Base-by-base conservation (phyloP, 1,139 yeast species). In the Sugiyamaella xylanicola region DNA sequence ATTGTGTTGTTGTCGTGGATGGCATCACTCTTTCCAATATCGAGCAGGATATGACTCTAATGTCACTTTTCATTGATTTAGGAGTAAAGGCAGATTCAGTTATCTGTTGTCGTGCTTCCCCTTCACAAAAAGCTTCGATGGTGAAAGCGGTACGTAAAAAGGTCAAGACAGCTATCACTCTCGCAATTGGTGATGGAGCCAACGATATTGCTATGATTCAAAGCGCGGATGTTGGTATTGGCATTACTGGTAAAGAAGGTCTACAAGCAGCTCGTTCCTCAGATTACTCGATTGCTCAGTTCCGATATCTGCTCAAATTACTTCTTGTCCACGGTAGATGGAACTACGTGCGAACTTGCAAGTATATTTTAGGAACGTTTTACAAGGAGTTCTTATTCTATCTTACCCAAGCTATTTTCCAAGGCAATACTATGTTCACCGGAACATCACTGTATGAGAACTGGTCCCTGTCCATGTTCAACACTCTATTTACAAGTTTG, bases 151-250 rank as follows among this genome's bases (percentile, higher is more conserved):
- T 95, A 15, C 79, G 98, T 53, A 75, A 78, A 27, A 74, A 86
- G 59, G 81, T 86, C 62, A 83, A 78, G 53, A 74, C 76, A 7
- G 77, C 88, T 27, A 97, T 93, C 4, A 90, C 97, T 0, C 77
- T 95, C 59, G 99, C 99, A 0, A 89, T 95, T 68, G 99, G 99
- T n/a, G 99, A 93, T 74, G 99, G 99, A 64, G 99, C 99, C 1
- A 93, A 93, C 68, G 99, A 93, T 71, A 91, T 93, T 70, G 98
- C 99, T 1, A 93, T 93, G 99, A 93, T 93, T 61, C 98, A 93
- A 74, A 87, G 96, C 67, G 99, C 99, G 0, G 98, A 93, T 72
- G 92, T 93, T 56, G 99, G 99, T 20, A 84, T 93, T 59, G 99
- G 99, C 41, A 93, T 93, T 54, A 92, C 98, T 1, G 99, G 99